These are phyloP conservation scores for Escallonia rubra DNA, from an alignment of 129 eudicot species.

Conservation along the genomic window DNA sequence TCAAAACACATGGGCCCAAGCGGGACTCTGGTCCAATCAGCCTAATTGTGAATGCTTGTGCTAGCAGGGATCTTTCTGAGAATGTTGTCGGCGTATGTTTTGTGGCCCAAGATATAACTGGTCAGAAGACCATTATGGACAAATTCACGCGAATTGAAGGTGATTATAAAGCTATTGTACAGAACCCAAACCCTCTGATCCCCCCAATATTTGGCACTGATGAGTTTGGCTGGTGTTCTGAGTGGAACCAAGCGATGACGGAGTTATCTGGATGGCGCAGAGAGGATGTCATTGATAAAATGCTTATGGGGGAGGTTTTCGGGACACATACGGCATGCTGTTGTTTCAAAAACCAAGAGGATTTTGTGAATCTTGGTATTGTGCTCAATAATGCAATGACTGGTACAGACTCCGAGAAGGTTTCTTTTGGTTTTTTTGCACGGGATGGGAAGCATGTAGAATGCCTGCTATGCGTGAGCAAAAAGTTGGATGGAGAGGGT, in stretches of 20 bases:
- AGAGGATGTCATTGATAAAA: slow-evolving; percentile 73
- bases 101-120: slow-evolving; percentile 85
- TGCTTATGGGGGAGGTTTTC: slow-evolving; percentile 92
- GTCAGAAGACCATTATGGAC: slow-evolving; percentile 81
- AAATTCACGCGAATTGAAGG: slow-evolving; percentile 95
- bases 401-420: slow-evolving; percentile 65
- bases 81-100: slow-evolving; percentile 87
- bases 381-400: slow-evolving; percentile 71
- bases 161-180: slow-evolving; percentile 82
- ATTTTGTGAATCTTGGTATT: slow-evolving; percentile 72
- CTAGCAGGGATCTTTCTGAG: slow-evolving; percentile 63
- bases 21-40: slow-evolving; percentile 55
- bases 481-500: slow-evolving; percentile 68
- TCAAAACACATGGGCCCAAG: slow-evolving; percentile 60
- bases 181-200: slow-evolving; percentile 82
- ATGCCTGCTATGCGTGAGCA: slow-evolving; percentile 69
- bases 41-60: slow-evolving; percentile 82
- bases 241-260: slow-evolving; percentile 95
- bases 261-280: slow-evolving; percentile 60
- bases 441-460: slow-evolving; percentile 68
- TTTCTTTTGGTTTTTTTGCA: slow-evolving; percentile 63
- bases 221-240: slow-evolving; percentile 96
- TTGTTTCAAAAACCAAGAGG: slow-evolving; percentile 68
- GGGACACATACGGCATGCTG: slow-evolving; percentile 68
- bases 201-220: slow-evolving; percentile 98